Conservation (phyloP, 148 eudicot genomes). For the Vaccinium myrtillus region DNA sequence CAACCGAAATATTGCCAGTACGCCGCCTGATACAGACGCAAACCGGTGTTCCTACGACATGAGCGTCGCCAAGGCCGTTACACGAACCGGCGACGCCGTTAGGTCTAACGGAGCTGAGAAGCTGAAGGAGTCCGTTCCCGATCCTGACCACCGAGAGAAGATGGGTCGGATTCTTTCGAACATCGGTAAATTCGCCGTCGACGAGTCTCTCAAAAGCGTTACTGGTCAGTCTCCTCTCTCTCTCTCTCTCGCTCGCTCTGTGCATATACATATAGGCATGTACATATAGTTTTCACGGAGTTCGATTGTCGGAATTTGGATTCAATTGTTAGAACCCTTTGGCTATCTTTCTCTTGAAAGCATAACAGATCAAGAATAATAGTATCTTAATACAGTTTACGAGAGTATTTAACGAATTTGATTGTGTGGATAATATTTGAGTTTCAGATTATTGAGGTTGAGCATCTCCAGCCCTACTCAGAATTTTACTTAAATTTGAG, state of each 20-base stretch:
- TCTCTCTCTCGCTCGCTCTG: background rate
- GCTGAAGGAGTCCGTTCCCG: slow-evolving; percentile 9
- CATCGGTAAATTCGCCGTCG: slow-evolving; percentile 33
- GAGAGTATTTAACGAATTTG: too few relatives aligned
- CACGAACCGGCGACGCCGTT: slow-evolving; percentile 13
- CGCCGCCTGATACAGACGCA: background rate
- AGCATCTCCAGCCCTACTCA: background rate
- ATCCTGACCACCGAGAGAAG: slow-evolving; percentile 22
- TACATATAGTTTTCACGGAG: background rate
- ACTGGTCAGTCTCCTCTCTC: slow-evolving; percentile 17
- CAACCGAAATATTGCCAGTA: background rate
- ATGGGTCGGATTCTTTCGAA: slow-evolving; percentile 21
- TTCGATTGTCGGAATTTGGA: background rate
- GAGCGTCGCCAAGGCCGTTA: slow-evolving; percentile 1
- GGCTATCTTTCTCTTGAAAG: background rate
- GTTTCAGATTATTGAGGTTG: background rate
- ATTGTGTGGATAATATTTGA: background rate
- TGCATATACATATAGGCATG: background rate
- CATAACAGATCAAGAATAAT: background rate
- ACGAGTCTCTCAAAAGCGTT: slow-evolving; percentile 38
- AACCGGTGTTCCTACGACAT: background rate
- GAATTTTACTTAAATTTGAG: background rate
- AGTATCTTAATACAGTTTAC: too few relatives aligned
- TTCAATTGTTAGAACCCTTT: background rate
- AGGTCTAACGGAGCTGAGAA: slow-evolving; percentile 14